Evolutionary conservation across 176 grass and related monocot genomes (phyloP), one percentile per base, ranked within the genome.

Genomic region (Puya raimondii): DNA sequence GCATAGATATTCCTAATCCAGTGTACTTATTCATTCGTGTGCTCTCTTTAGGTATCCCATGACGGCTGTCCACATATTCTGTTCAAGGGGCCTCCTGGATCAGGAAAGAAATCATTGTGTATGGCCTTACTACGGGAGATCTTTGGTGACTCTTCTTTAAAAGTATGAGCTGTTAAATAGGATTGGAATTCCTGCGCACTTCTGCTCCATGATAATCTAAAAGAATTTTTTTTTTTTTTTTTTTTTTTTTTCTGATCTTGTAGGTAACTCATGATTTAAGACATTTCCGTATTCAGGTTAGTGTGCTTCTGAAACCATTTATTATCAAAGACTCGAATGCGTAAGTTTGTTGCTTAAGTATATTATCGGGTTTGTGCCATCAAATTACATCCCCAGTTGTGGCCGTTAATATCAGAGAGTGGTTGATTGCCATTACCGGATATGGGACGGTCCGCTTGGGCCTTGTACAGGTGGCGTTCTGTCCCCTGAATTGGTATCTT

Each of bases 61-160:
- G 77, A 76, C 51, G 69, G 63, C 51, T 91, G 70, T 70, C 84
- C 88, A 27, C 84, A 87, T 79, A 84, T 87, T 51, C 83, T 91
- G 78, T 72, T 91, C 64, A 91, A 91, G 80, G 88, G 88, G 11
- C 84, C 88, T 81, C 29, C 50, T 1, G 88, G 88, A 53, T 87
- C 81, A 54, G 88, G 88, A 76, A 91, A 87, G 68, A 91, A 79
- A 53, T 87, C 88, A 63, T 81, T 91, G 52, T 91, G 84, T 69
- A 81, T 79, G 80, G 84, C 84, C 53, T 15, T 81, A 50, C 78
- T 91, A 53, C 74, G 63, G 2, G 81, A 84, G 76, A 80, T 87
- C 16, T 87, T 91, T 79, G 88, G 88, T 66, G 84, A 87, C 56
- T 76, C 84, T 21, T 79, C 88, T 79, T 54, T 78, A 27, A 91